phyloP scores from a whole-genome alignment of 495 filamentous ascomycete species.

The Cercophora newfieldiana region DNA sequence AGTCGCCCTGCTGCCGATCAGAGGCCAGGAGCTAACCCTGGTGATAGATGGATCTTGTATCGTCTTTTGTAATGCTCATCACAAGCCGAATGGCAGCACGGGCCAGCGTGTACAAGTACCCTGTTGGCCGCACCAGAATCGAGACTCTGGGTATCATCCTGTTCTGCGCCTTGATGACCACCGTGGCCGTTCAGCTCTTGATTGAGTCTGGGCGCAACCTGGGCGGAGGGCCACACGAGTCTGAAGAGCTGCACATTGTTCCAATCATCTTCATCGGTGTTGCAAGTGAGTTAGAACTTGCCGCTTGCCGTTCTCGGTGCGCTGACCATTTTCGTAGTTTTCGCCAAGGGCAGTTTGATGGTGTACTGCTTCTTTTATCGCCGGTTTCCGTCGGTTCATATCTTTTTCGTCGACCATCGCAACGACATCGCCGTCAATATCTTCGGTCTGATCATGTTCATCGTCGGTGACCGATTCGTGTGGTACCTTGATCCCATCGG shows the following conservation, averaged over 20 bases:
- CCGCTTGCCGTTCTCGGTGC: neutral
- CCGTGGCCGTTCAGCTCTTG: conserved; percentile 55
- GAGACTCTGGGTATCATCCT: conserved; percentile 60
- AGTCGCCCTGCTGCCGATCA: conserved; percentile 24
- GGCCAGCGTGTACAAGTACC: conserved; percentile 58
- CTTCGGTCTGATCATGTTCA: conserved; percentile 56
- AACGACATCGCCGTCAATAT: conserved; percentile 58
- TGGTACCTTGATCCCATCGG: conserved; percentile 60
- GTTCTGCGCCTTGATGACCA: conserved; percentile 60
- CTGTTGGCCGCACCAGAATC: conserved; percentile 55
- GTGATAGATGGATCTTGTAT: conserved; percentile 57
- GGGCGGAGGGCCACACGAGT: conserved; percentile 39
- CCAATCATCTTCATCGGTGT: conserved; percentile 53
- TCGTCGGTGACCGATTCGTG: conserved; percentile 51
- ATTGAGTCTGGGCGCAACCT: conserved; percentile 52
- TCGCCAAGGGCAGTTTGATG: conserved; percentile 50
- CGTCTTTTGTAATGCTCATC: conserved; percentile 56
- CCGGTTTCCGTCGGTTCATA: conserved; percentile 53
- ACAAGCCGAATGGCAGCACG: conserved; percentile 52
- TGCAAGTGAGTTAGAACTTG: conserved; percentile 43
- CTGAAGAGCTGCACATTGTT: conserved; percentile 46
- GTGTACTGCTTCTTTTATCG: conserved; percentile 53
- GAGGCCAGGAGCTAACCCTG: conserved; percentile 24
- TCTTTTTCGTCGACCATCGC: conserved; percentile 58
- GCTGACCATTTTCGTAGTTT: conserved; percentile 37